Conservation (phyloP, 305 asterid species). For the Fraxinus xanthoxyloides region DNA sequence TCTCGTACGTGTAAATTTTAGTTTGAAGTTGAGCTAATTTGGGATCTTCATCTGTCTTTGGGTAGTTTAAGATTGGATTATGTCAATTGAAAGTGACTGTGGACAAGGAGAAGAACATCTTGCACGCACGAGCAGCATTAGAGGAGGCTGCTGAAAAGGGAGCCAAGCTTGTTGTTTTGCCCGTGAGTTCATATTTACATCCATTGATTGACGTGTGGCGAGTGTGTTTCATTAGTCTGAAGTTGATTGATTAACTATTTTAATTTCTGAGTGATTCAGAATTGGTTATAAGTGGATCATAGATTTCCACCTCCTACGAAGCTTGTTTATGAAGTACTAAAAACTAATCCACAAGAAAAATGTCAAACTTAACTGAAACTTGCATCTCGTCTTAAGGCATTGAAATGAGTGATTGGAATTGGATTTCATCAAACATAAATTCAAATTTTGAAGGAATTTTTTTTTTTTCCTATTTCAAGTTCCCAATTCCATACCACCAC, state of each 20-base stretch:
- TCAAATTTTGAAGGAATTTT: neutral
- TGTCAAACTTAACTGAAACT: neutral
- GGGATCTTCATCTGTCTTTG: constrained; percentile 4
- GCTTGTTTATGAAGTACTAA: neutral
- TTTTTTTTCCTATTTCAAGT: neutral
- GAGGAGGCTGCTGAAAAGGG: constrained; percentile 92
- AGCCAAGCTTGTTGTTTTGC: constrained; percentile 83
- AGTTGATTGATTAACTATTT: neutral
- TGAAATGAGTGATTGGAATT: neutral
- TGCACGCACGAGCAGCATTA: constrained; percentile 65
- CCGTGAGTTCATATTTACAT: constrained; percentile 50
- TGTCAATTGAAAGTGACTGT: constrained; percentile 89
- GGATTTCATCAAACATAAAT: neutral
- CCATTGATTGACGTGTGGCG: neutral
- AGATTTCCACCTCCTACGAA: neutral
- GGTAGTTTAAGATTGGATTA: constrained; percentile 78
- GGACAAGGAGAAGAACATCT: constrained; percentile 79
- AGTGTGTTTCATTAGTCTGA: neutral
- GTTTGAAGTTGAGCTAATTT: neutral
- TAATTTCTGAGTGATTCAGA: neutral
- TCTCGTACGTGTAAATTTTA: neutral
- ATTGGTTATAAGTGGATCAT: neutral
- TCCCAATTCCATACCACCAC: neutral
- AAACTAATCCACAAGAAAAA: neutral
- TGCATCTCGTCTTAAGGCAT: neutral